Base-by-base conservation (phyloP, 176 grass and related monocot genomes). In the Chloris gayana region DNA sequence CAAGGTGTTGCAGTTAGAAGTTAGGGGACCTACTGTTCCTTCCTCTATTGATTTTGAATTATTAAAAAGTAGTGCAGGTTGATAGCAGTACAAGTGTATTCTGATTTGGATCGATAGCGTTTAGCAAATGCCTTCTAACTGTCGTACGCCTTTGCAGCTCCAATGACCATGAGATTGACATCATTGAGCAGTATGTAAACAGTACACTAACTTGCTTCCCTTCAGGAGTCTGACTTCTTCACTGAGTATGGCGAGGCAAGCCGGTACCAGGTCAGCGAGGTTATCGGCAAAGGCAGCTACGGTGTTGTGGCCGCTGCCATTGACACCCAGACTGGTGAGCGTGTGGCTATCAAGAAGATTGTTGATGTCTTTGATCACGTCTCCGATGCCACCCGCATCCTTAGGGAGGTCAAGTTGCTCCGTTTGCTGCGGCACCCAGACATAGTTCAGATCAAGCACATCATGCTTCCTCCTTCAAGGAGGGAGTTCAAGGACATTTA, bases 401-500 rank as follows among this genome's bases (percentile, higher is more conserved):
- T 97, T 69, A 76, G 94, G 74, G 94, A 97, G 91, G 89, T 97
- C 73, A 97, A 97, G 78, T 76, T 97, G 81, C 90, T 97, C 19
- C 87, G 94, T 77, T 64, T 93, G 68, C 76, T 97, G 35, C 88
- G 88, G 25, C 88, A 93, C 69, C 88, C 94, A 1, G 91, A 97
- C 78, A 80, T 97, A 70, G 94, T 97, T 38, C 81, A 93, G 85
- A 97, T 97, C 73, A 97, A 91, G 81, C 91, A 97, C 76, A 97
- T 97, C 66, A 93, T 97, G 91, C 90, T 97, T 31, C 94, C 94
- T 21, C 94, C 94, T 30, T 97, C 91, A 6, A 80, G 91, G 41
- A 91, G 90, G 88, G 94, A 97, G 76, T 97, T 97, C 60, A 93
- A 51, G 75, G 94, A 97, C 64, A 97, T 97, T 72, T 97, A 87